Evolutionary conservation across 148 eudicot genomes (phyloP), one percentile per base, ranked within the genome.

Genomic region (Camellia lanceoleosa): DNA sequence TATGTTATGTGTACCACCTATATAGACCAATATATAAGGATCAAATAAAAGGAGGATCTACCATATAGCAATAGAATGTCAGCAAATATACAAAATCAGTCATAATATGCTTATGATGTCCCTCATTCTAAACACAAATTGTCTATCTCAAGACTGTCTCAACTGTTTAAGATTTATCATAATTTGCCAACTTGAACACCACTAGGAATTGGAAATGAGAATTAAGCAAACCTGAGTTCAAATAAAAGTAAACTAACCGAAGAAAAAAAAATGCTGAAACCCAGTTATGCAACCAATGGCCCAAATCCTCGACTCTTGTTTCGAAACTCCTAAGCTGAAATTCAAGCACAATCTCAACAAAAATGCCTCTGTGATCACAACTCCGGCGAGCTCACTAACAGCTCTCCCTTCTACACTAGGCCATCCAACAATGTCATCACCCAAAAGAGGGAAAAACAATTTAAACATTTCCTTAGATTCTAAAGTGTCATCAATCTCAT

Each of bases 311-410:
- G 82, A 58, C 71, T 79, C 89, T 8, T 74, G 19, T 71, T 77
- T 79, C 3, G 76, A 71, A 74, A 69, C 79, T 8, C 78, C 88
- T 5, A 20, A 84, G 16, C 67, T 23, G 58, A 80, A 83, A 82
- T 80, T 80, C 85, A 85, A 80, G 75, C 92, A 86, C 80, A 87
- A 58, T 80, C 83, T 89, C 88, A 87, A 73, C 75, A 91, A 73
- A 79, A 89, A 85, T 11, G 83, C 80, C 82, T 91, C 90, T 2
- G 83, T 79, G 3, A 84, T 76, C 80, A 91, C 92, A 83, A 72
- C 89, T 47, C 90, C 92, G 30, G 90, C 88, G 49, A 91, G 80
- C 62, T 86, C 89, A 74, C 85, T 23, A 58, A 88, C 80, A 76
- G 56, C 83, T 78, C 73, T 80, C 8, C 79, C 85, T 68, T 49